These are phyloP conservation scores for Phaeotremella skinneri DNA, from an alignment of 768 basidiomycete genomes.

Conservation along the genomic window DNA sequence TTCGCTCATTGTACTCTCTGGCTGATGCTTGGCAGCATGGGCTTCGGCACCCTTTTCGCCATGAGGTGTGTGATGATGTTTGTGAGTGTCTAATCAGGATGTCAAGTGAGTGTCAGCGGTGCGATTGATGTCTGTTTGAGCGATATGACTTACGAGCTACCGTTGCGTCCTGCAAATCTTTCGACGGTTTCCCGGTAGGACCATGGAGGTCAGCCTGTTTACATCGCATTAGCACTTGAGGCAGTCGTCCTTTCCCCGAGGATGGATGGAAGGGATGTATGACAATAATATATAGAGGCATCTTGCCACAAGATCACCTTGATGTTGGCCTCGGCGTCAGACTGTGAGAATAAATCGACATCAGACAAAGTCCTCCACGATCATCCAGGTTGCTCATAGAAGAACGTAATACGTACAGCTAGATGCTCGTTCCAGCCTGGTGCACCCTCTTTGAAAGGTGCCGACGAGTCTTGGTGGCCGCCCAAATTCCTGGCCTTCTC, in stretches of 20 bases:
- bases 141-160: constrained; percentile 30
- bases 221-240: neutral
- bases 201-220: constrained; percentile 39
- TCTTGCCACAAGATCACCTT: no score
- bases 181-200: constrained; percentile 32
- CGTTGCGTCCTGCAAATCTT: constrained; percentile 41
- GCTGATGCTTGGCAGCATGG: constrained; percentile 21
- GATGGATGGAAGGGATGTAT: neutral
- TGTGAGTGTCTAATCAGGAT: constrained; percentile 20
- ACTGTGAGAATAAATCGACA: constrained; percentile 29
- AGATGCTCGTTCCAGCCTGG: constrained; percentile 51
- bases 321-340: constrained; percentile 45
- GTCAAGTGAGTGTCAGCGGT: constrained; percentile 7
- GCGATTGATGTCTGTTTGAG: constrained; percentile 15
- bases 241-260: neutral
- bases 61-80: constrained; percentile 28
- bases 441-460: constrained; percentile 43
- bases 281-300: no score
- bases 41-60: constrained; percentile 21
- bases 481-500: constrained; percentile 37
- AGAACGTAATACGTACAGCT: constrained; percentile 40
- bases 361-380: no score
- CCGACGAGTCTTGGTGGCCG: constrained; percentile 32
- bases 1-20: constrained; percentile 18
- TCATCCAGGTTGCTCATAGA: no score